phyloP scores from a whole-genome alignment of 2,329 filamentous ascomycete genomes.

The Aspergillus novofumigatus region DNA sequence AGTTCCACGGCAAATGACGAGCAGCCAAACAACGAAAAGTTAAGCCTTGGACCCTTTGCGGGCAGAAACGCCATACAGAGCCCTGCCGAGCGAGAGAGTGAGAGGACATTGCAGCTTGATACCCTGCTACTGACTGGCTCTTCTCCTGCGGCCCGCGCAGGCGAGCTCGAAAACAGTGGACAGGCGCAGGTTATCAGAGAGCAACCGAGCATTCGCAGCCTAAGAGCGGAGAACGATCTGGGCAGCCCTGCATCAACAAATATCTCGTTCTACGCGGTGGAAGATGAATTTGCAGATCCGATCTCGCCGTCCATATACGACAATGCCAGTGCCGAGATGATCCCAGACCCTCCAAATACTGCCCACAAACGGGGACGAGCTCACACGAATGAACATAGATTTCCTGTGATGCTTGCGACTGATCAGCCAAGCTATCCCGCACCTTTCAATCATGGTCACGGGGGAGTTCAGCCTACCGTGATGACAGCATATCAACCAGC shows the following conservation, averaged over 20 bases:
- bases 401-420: neutral
- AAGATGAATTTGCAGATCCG: neutral
- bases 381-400: neutral
- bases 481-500: neutral
- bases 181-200: slow-evolving; percentile 10
- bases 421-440: neutral
- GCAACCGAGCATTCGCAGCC: slow-evolving; percentile 7
- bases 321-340: neutral
- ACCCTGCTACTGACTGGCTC: slow-evolving; percentile 13
- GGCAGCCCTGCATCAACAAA: neutral
- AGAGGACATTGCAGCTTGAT: slow-evolving; percentile 3
- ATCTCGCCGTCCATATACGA: neutral
- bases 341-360: neutral
- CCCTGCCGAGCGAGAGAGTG: neutral
- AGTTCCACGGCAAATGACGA: neutral
- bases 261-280: neutral
- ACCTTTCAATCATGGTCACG: neutral
- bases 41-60: slow-evolving; percentile 3
- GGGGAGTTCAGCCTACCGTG: neutral
- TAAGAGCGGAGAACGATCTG: slow-evolving; percentile 7
- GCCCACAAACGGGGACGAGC: neutral
- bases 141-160: slow-evolving; percentile 14
- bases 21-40: neutral
- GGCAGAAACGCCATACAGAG: neutral
- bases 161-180: slow-evolving; percentile 11